A percentile compares a stretch with the other conserved stretches of the same genome.
Conservation (phyloP, 148 eudicot genomes). For the Agrostemma githago region DNA sequence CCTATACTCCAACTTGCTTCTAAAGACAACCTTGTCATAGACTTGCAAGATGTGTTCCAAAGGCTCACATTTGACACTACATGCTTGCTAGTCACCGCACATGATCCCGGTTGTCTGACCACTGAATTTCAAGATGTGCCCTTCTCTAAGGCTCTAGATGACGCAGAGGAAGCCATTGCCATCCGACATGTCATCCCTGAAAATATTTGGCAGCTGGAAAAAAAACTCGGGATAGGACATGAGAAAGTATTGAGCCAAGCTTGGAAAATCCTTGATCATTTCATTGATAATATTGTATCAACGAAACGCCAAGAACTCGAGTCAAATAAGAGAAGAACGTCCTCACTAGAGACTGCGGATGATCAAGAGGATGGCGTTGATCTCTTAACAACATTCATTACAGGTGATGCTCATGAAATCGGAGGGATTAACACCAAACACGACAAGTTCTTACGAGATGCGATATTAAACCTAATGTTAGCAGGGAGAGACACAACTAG, state of each 20-base stretch:
- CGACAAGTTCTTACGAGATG: slow-evolving; percentile 50
- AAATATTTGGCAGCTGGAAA: slow-evolving; percentile 23
- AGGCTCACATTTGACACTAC: slow-evolving; percentile 34
- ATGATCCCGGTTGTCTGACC: slow-evolving; percentile 34
- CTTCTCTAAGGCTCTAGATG: slow-evolving; percentile 32
- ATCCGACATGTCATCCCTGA: slow-evolving; percentile 29
- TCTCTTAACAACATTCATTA: slow-evolving; percentile 29
- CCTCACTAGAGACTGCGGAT: background rate
- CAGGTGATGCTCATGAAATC: slow-evolving; percentile 12
- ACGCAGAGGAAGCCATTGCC: slow-evolving; percentile 32
- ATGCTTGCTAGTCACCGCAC: slow-evolving; percentile 27
- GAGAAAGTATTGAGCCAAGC: slow-evolving; percentile 22
- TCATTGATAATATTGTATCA: slow-evolving; percentile 23
- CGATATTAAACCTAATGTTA: slow-evolving; percentile 43
- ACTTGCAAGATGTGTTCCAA: slow-evolving; percentile 39
- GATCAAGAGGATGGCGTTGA: slow-evolving; percentile 25
- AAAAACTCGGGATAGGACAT: slow-evolving; percentile 25
- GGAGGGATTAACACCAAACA: slow-evolving; percentile 17
- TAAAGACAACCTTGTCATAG: slow-evolving; percentile 23
- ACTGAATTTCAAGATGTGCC: slow-evolving; percentile 24
- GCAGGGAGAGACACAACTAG: slow-evolving; percentile 55
- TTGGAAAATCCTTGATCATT: slow-evolving; percentile 33
- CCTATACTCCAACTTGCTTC: slow-evolving; percentile 29
- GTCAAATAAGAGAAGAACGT: background rate
- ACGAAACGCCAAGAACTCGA: slow-evolving; percentile 20